Evolutionary conservation across 2,329 filamentous ascomycete genomes (phyloP).

Genomic region (Fusarium sp.): DNA sequence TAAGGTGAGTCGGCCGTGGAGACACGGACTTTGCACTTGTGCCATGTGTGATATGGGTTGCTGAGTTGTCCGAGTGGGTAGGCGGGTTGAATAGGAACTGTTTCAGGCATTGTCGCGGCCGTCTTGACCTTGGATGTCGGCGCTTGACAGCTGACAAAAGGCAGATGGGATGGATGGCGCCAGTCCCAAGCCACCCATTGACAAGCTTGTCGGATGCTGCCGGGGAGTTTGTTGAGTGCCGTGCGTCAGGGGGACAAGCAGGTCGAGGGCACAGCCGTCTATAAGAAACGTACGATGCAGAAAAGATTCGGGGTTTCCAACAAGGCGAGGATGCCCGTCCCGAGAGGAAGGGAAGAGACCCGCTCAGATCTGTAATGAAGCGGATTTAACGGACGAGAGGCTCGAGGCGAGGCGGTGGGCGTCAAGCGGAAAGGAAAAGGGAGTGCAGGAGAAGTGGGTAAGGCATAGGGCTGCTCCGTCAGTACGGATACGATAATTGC

Average conservation of each 20-base stretch:
- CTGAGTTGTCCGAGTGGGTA: not conserved
- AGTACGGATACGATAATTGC: conserved; percentile 33
- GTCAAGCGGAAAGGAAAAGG: conserved; percentile 13
- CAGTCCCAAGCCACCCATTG: conserved; percentile 4
- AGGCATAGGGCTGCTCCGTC: conserved; percentile 15
- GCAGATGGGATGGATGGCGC: not conserved
- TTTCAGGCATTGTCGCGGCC: not conserved
- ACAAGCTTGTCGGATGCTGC: conserved; percentile 12
- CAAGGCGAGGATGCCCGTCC: conserved; percentile 17
- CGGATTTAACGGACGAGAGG: conserved; percentile 20
- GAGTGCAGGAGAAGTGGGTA: not conserved
- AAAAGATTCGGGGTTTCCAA: not conserved
- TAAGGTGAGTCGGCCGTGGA: not conserved
- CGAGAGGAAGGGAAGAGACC: conserved; percentile 29
- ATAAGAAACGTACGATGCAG: conserved; percentile 40
- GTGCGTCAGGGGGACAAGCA: conserved; percentile 18
- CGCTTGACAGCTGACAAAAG: not conserved
- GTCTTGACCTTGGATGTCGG: not conserved
- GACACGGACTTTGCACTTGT: not conserved
- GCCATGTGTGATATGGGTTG: not conserved
- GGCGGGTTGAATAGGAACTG: not conserved
- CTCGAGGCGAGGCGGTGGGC: conserved; percentile 30
- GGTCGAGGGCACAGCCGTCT: conserved; percentile 3
- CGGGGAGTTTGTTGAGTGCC: conserved; percentile 21
- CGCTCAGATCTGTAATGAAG: conserved; percentile 36